Evolutionary conservation across 148 eudicot species (phyloP).

Genomic region (Fagopyrum esculentum): DNA sequence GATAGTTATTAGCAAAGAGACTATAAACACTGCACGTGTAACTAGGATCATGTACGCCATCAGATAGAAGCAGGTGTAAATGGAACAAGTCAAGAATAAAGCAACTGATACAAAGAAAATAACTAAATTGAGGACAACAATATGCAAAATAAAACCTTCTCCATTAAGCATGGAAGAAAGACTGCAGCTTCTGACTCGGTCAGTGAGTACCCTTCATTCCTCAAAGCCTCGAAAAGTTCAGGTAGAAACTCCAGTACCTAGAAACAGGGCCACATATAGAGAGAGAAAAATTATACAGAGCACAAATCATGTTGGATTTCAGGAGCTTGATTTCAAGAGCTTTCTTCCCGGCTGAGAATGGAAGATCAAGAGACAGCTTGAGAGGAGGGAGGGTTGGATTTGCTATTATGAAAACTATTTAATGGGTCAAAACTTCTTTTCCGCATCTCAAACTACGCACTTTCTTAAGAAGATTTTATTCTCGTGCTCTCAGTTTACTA

Average conservation of each 20-base stretch:
- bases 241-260: slow-evolving; percentile 96
- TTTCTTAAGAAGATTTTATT: too few species aligned
- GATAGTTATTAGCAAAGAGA: background rate
- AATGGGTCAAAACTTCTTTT: too few species aligned
- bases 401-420: too few species aligned
- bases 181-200: slow-evolving; percentile 92
- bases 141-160: slow-evolving; percentile 49
- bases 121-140: background rate
- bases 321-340: too few species aligned
- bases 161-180: slow-evolving; percentile 83
- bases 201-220: slow-evolving; percentile 70
- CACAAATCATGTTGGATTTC: background rate
- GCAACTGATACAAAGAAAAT: background rate
- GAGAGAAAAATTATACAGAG: background rate
- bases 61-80: background rate
- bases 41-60: background rate
- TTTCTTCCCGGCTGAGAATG: too few species aligned
- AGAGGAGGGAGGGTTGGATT: too few species aligned
- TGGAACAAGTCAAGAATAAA: background rate
- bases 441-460: too few species aligned
- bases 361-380: too few species aligned
- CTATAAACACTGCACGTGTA: background rate
- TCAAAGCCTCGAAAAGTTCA: slow-evolving; percentile 72
- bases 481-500: background rate
- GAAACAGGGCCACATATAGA: background rate